These are phyloP conservation scores for Pharus latifolius DNA, from an alignment of 176 grass and related monocot species.

Conservation along the genomic window DNA sequence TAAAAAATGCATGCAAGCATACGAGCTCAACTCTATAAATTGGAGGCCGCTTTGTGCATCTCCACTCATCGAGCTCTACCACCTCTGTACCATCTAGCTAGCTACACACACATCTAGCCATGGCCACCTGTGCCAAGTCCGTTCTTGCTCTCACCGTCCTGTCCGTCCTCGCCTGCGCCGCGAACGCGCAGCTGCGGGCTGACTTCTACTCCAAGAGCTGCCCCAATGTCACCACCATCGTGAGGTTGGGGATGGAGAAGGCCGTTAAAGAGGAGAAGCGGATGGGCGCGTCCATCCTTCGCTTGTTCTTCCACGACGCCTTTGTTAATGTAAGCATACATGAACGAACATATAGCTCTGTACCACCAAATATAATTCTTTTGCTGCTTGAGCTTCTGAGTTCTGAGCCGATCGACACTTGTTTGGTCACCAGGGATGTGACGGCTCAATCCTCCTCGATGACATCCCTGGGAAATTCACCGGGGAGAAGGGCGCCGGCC, in stretches of 20 bases:
- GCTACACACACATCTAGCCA: neutral
- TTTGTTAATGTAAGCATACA: slow-evolving; percentile 41
- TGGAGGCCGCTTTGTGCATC: neutral
- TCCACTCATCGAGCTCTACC: neutral
- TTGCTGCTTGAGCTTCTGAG: neutral
- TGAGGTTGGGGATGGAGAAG: slow-evolving; percentile 29
- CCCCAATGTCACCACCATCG: slow-evolving; percentile 26
- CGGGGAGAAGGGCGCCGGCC: slow-evolving; percentile 49
- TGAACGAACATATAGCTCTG: neutral
- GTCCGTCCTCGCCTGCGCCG: slow-evolving; percentile 1
- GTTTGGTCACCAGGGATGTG: slow-evolving; percentile 27
- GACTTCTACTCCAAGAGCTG: slow-evolving; percentile 48
- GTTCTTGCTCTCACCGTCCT: slow-evolving; percentile 14
- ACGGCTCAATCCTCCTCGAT: slow-evolving; percentile 64
- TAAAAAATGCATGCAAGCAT: neutral
- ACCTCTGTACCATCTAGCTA: neutral
- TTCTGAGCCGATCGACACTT: no score
- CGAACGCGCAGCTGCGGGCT: slow-evolving; percentile 15
- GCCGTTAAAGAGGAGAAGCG: slow-evolving; percentile 34
- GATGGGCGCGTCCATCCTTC: slow-evolving; percentile 66
- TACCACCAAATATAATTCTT: neutral
- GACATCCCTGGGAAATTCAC: slow-evolving; percentile 42
- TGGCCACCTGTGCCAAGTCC: slow-evolving; percentile 17
- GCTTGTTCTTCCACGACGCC: slow-evolving; percentile 78
- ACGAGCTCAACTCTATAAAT: slow-evolving; percentile 4